These are phyloP conservation scores for Fraxinus angustifolia DNA, from an alignment of 305 asterid genomes.

Conservation along the genomic window DNA sequence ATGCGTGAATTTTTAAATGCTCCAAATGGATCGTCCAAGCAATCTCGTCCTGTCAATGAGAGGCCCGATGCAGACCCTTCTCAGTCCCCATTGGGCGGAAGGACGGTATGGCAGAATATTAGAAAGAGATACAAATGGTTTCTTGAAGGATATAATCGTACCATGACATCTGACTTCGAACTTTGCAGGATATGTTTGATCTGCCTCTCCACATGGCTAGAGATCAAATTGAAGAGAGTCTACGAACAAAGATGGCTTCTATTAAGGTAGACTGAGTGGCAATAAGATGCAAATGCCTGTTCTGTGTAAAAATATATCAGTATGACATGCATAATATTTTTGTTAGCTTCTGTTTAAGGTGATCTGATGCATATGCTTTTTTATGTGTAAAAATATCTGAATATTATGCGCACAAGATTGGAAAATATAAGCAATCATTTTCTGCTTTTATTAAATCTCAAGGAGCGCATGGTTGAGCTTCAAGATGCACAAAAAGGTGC, in stretches of 20 bases:
- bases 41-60: conserved; percentile 49
- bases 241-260: conserved; percentile 49
- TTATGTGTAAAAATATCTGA: not conserved
- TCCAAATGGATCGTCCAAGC: conserved; percentile 68
- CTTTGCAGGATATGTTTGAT: conserved; percentile 53
- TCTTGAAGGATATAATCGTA: conserved; percentile 2
- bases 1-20: conserved; percentile 92
- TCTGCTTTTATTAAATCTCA: conserved; percentile 25
- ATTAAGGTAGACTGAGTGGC: conserved; percentile 36
- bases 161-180: not conserved
- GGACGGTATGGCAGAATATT: conserved; percentile 58
- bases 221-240: conserved; percentile 53
- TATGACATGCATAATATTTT: conserved; percentile 3
- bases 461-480: conserved; percentile 95
- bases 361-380: not conserved
- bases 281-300: not conserved
- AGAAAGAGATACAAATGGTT: not conserved
- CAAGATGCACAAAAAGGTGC: conserved; percentile 86
- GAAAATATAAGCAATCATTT: not conserved
- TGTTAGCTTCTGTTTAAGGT: not conserved
- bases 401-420: not conserved
- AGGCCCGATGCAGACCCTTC: conserved; percentile 59
- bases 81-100: conserved; percentile 83
- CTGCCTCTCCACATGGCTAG: conserved; percentile 55
- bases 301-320: not conserved